These are phyloP conservation scores for Tulasnella sp. DNA, from an alignment of 768 basidiomycete species.

Conservation along the genomic window DNA sequence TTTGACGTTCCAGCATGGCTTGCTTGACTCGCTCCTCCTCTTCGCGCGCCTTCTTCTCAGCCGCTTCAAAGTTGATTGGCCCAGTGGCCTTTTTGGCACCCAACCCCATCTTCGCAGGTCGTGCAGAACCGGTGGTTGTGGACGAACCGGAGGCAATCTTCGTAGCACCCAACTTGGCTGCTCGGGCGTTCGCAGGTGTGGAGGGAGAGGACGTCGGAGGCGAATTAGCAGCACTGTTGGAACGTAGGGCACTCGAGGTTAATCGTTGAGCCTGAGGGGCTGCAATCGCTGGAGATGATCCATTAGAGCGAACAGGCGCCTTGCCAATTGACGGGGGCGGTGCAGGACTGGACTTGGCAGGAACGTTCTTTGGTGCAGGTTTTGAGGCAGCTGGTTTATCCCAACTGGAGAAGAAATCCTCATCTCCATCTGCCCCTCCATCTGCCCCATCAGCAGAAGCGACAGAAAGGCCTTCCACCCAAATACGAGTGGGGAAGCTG, in stretches of 20 bases:
- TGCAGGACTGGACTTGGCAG: conserved; percentile 34
- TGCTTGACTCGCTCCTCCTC: conserved; percentile 89
- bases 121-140: conserved; percentile 25
- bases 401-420: conserved; percentile 97
- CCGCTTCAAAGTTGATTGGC: conserved; percentile 87
- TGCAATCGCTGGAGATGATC: conserved; percentile 33
- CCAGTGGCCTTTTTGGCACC: conserved; percentile 78
- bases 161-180: conserved; percentile 34
- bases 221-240: conserved; percentile 51
- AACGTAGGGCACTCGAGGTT: conserved; percentile 36
- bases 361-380: conserved; percentile 39
- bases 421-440: conserved; percentile 41
- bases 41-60: conserved; percentile 76
- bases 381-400: conserved; percentile 51
- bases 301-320: conserved; percentile 24
- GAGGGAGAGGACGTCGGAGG: conserved; percentile 33
- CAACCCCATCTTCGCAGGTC: conserved; percentile 51
- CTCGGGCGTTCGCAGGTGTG: conserved; percentile 22
- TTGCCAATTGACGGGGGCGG: conserved; percentile 21
- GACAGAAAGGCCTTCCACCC: conserved; percentile 65
- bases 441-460: conserved; percentile 26
- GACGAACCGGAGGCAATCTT: conserved; percentile 22
- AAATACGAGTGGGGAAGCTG: conserved; percentile 66
- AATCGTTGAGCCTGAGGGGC: conserved; percentile 22
- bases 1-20: conserved; percentile 78